Percentiles rank a stretch among this genome's conserved stretches.
phyloP scores from a whole-genome alignment of 108 stramenopile genomes.

The Conticribra guillardii region DNA sequence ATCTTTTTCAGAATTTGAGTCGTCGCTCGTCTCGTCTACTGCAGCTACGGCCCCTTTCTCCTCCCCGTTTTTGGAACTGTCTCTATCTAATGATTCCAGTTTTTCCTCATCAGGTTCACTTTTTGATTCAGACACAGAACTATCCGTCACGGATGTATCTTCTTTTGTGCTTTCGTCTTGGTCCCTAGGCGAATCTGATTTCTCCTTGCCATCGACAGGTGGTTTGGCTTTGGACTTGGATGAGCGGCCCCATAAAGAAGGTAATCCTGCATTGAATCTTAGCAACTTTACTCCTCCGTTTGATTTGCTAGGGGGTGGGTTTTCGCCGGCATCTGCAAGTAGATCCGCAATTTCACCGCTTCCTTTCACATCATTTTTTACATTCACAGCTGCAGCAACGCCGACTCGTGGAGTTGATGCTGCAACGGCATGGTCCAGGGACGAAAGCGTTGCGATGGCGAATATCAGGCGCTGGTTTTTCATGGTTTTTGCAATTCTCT shows the following conservation, averaged over 20 bases:
- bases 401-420: neutral
- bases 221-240: too few relatives aligned
- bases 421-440: neutral
- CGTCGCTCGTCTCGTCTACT: neutral
- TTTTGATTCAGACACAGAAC: neutral
- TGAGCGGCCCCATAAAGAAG: too few relatives aligned
- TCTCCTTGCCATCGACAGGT: neutral
- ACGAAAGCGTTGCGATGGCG: neutral
- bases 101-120: neutral
- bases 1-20: neutral
- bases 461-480: too few relatives aligned
- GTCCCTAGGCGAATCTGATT: neutral
- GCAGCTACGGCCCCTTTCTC: neutral
- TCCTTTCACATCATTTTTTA: neutral
- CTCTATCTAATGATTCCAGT: neutral
- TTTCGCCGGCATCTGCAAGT: neutral
- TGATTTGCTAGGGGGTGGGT: neutral
- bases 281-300: too few relatives aligned
- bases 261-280: too few relatives aligned
- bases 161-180: neutral
- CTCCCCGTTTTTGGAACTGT: neutral
- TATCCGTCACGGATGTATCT: neutral
- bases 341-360: neutral
- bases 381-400: neutral
- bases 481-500: too few relatives aligned